phyloP scores from a whole-genome alignment of 805 yeast genomes.

The Metschnikowia anglica region DNA sequence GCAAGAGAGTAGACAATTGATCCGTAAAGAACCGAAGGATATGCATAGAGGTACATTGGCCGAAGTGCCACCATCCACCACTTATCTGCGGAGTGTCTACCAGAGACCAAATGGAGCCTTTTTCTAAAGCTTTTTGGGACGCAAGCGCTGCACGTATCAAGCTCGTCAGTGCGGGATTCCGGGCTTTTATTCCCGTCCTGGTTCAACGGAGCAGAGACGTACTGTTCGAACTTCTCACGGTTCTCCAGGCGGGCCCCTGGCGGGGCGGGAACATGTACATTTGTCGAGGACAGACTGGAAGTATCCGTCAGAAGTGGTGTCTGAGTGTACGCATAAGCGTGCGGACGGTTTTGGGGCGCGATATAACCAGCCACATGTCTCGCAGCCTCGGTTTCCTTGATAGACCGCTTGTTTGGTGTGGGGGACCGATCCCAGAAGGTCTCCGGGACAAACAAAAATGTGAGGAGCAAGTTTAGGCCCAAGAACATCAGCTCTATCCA shows the following conservation, averaged over 20 bases:
- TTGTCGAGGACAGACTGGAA: no score
- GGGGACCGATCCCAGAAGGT: constrained; percentile 57
- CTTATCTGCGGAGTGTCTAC: constrained; percentile 48
- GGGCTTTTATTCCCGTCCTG: background rate
- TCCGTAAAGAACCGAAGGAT: constrained; percentile 53
- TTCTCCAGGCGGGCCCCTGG: no score
- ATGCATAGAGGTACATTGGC: constrained; percentile 50
- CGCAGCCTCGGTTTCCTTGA: background rate
- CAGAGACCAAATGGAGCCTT: constrained; percentile 45
- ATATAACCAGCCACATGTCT: no score
- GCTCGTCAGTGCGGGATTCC: background rate
- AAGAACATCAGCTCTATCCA: constrained; percentile 57
- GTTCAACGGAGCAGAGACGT: no score
- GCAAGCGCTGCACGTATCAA: background rate
- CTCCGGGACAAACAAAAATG: constrained; percentile 59
- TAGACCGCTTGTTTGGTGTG: background rate
- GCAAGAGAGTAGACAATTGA: constrained; percentile 54
- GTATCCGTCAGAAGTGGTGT: no score
- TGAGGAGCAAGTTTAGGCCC: constrained; percentile 44
- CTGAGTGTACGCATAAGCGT: no score
- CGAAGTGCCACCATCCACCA: constrained; percentile 57
- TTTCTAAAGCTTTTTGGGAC: constrained; percentile 25
- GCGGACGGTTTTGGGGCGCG: no score
- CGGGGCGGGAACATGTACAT: no score
- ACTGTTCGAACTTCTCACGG: no score